Evolutionary conservation across 441 rosid genomes (phyloP).

Genomic region (Geranium incanum): DNA sequence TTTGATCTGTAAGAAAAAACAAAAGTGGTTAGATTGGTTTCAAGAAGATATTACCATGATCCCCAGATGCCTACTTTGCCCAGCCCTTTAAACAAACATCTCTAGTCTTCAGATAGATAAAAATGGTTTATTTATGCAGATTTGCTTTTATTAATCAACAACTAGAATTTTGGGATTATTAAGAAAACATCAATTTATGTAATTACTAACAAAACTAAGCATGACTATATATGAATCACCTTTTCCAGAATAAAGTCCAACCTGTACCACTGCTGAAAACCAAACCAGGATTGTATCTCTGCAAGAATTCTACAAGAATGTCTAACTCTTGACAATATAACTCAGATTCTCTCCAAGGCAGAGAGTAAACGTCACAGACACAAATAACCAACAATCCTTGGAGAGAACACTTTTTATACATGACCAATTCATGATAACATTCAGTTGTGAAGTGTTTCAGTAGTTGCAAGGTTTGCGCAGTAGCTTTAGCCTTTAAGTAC

Average conservation of each 20-base stretch:
- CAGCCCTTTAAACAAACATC: not conserved
- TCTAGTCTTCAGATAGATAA: not conserved
- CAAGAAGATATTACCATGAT: not conserved
- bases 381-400: constrained; percentile 29
- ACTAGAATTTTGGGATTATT: not conserved
- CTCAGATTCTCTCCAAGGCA: constrained; percentile 13
- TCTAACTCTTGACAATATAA: constrained; percentile 1
- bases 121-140: not conserved
- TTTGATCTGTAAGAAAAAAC: constrained; percentile 35
- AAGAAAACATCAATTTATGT: too few species aligned
- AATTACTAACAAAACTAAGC: not conserved
- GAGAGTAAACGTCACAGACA: constrained; percentile 25
- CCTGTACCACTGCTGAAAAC: constrained; percentile 11
- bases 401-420: constrained; percentile 28
- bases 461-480: not conserved
- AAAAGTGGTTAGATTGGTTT: not conserved
- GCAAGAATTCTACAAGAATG: not conserved
- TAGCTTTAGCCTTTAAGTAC: too few species aligned
- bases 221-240: constrained; percentile 2
- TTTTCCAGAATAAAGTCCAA: constrained; percentile 21
- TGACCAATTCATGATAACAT: constrained; percentile 34
- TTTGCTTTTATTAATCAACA: not conserved
- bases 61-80: not conserved
- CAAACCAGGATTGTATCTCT: not conserved
- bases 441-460: constrained; percentile 14